Conservation (phyloP, 164 flowering plant species). For the Magnolia kwangsiensis region DNA sequence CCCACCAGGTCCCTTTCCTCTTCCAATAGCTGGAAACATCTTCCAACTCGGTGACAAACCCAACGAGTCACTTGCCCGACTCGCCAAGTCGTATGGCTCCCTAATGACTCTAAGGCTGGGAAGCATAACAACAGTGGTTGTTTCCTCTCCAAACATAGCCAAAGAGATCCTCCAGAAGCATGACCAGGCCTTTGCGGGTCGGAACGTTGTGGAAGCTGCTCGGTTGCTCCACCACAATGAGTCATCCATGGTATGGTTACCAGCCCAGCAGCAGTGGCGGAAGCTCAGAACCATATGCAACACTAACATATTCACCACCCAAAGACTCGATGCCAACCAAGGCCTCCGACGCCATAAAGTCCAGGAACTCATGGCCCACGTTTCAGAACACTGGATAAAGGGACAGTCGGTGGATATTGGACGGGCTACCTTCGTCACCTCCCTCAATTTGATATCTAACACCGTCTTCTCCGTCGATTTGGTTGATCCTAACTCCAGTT, state of each 20-base stretch:
- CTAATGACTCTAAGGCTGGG: slow-evolving; percentile 9
- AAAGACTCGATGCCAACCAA: background rate
- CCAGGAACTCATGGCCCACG: background rate
- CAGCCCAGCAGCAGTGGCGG: background rate
- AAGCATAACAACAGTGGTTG: background rate
- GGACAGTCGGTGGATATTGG: background rate
- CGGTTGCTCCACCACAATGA: background rate
- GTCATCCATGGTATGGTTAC: background rate
- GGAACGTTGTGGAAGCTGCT: background rate
- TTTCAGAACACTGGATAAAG: background rate
- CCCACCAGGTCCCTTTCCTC: slow-evolving; percentile 1
- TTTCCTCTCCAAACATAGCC: slow-evolving; percentile 7
- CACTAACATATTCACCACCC: background rate
- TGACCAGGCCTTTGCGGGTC: slow-evolving; percentile 1
- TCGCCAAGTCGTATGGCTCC: background rate
- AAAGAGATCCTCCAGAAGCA: background rate
- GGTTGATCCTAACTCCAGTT: background rate
- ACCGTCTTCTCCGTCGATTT: slow-evolving; percentile 1
- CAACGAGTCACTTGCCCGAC: slow-evolving; percentile 7
- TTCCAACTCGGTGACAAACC: slow-evolving; percentile 8
- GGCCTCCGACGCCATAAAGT: slow-evolving; percentile 1
- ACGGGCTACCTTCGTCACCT: background rate
- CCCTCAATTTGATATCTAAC: slow-evolving; percentile 1
- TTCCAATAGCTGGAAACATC: slow-evolving; percentile 6
- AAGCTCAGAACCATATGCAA: slow-evolving; percentile 1